These are phyloP conservation scores for Thielaviopsis musarum DNA, from an alignment of 2,329 filamentous ascomycete genomes.

Conservation along the genomic window DNA sequence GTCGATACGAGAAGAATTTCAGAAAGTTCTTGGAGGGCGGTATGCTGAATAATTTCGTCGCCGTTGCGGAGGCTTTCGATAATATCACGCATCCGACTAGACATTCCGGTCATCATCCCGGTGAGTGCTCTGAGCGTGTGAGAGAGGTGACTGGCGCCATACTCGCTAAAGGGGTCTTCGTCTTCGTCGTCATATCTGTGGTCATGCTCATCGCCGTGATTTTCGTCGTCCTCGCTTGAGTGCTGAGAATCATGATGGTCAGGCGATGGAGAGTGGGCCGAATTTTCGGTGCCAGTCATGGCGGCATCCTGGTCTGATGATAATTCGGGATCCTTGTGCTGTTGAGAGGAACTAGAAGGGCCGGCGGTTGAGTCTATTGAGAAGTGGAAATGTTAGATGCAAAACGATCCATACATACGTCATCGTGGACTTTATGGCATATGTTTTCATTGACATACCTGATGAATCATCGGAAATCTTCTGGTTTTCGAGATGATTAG, in stretches of 20 bases:
- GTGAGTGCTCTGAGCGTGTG: conserved; percentile 72
- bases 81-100: conserved; percentile 62
- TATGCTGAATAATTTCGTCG: conserved; percentile 77
- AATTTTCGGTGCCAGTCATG: conserved; percentile 54
- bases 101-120: conserved; percentile 80
- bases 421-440: not conserved
- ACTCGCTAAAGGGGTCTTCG: conserved; percentile 45
- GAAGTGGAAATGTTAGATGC: not conserved
- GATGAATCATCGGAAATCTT: not conserved
- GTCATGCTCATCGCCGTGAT: conserved; percentile 14
- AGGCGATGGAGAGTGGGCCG: conserved; percentile 24
- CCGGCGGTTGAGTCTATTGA: not conserved
- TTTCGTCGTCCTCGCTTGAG: conserved; percentile 21
- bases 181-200: conserved; percentile 32
- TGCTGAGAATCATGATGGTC: conserved; percentile 19
- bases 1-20: conserved; percentile 89
- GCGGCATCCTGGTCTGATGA: conserved; percentile 44
- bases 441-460: conserved; percentile 5
- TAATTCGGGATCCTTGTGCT: conserved; percentile 36
- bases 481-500: conserved; percentile 2
- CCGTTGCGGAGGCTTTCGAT: conserved; percentile 62
- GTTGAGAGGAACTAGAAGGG: conserved; percentile 25
- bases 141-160: conserved; percentile 55
- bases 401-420: not conserved
- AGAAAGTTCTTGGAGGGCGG: conserved; percentile 82